Evolutionary conservation across 768 basidiomycete species (phyloP), one percentile per base, ranked within the genome.

Genomic region (Pholiota molesta): DNA sequence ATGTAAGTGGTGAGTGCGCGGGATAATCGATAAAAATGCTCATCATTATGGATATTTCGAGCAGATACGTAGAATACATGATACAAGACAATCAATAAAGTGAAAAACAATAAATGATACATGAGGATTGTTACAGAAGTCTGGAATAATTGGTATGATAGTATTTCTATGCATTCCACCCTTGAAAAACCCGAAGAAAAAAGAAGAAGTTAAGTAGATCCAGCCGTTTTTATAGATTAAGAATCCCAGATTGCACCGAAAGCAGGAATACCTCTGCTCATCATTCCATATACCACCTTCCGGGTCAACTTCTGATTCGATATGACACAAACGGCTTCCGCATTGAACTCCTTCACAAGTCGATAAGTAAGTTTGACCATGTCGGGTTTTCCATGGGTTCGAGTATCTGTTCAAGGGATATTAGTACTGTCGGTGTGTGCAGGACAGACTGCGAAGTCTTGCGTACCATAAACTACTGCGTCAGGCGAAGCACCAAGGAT

Each of bases 221-320:
- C 37, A 23, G 37, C 16, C 16, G 10, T n/a, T 45, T 42, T 9
- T 8, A 44, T 28, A 7, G 16, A 61, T 69, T 66, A 86, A 6
- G 84, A 85, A 68, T 87, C 84, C 83, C 83, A 87, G 62, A 86
- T 86, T 7, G 84, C 83, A 28, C 85, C 85, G 62, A 84, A 87
- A 3, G 84, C 84, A n/a, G 85, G 83, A 56, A 86, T 84, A 2
- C 84, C 85, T 60, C 84, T 69, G 66, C 81, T 83, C 76, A 79
- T 82, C 81, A 84, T 82, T 17, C 84, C 85, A 67, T 85, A 86
- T 29, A 86, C 85, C 19, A 86, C 75, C 68, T 85, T 85, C 55
- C 78, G 71, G 35, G 85, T 86, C 31, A 86, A 70, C 62, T 78
- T 83, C 66, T 83, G 83, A 68, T 87, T 86, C 23, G 85, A 85